These are phyloP conservation scores for Phytopythium delawarense DNA, from an alignment of 352 stramenopile species.

Conservation along the genomic window DNA sequence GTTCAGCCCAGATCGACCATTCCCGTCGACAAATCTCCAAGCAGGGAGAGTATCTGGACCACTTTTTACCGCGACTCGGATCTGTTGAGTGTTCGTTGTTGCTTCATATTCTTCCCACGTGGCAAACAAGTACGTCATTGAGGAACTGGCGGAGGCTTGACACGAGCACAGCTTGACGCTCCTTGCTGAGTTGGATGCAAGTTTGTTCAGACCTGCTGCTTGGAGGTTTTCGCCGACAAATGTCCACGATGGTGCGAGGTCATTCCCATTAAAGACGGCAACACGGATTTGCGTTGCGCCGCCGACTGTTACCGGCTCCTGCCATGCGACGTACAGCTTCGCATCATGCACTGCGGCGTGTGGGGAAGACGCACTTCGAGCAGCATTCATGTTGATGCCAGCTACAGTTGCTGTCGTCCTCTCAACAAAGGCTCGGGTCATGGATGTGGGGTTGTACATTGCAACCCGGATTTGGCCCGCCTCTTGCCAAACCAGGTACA, in stretches of 20 bases:
- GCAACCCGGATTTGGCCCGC: constrained; percentile 44
- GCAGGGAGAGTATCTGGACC: constrained; percentile 28
- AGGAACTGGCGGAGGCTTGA: constrained; percentile 10
- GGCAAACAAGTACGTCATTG: constrained; percentile 30
- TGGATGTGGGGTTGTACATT: constrained; percentile 19
- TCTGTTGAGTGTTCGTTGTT: constrained; percentile 22
- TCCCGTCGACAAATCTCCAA: constrained; percentile 58
- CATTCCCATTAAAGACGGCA: constrained; percentile 42
- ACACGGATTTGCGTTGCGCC: constrained; percentile 42
- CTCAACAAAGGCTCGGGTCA: constrained; percentile 42
- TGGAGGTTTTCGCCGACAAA: constrained; percentile 57
- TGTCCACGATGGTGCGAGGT: constrained; percentile 33
- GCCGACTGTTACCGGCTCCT: constrained; percentile 24
- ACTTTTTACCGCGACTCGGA: constrained; percentile 48
- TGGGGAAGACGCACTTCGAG: constrained; percentile 28
- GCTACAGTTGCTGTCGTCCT: constrained; percentile 9
- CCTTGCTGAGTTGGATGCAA: constrained; percentile 18
- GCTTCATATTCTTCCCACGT: constrained; percentile 47
- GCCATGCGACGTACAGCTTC: constrained; percentile 59
- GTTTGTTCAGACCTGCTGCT: constrained; percentile 39
- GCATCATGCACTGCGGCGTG: constrained; percentile 22
- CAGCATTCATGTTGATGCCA: constrained; percentile 47
- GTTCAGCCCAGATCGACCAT: constrained; percentile 38
- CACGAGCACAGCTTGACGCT: constrained; percentile 42
- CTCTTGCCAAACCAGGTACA: constrained; percentile 63